Percentiles rank a stretch among this genome's conserved stretches.
Conservation (phyloP, 495 filamentous ascomycete species). For the Physcia stellaris region DNA sequence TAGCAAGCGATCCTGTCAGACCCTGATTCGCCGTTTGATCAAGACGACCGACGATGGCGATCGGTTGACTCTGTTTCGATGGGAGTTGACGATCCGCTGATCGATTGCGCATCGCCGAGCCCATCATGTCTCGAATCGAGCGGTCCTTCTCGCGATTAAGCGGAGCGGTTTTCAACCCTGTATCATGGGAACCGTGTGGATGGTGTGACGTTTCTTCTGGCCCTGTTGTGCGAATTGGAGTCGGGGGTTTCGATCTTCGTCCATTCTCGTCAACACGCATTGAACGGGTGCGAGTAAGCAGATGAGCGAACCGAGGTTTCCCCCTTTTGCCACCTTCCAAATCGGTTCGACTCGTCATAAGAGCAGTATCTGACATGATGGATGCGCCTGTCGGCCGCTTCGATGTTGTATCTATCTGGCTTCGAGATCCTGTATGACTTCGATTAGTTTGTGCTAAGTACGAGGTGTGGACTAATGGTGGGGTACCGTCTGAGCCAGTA, state of each 20-base stretch:
- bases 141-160: constrained; percentile 42
- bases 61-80: constrained; percentile 6
- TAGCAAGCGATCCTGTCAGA: constrained; percentile 8
- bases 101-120: constrained; percentile 42
- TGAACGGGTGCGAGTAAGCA: constrained; percentile 56
- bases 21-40: constrained; percentile 5
- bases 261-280: constrained; percentile 39
- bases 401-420: background rate
- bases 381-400: constrained; percentile 8
- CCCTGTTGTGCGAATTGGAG: constrained; percentile 8
- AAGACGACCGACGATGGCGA: background rate
- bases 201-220: constrained; percentile 6
- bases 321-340: constrained; percentile 21
- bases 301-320: constrained; percentile 38
- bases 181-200: constrained; percentile 1
- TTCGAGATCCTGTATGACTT: background rate
- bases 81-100: constrained; percentile 46
- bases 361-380: constrained; percentile 3
- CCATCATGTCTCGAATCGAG: constrained; percentile 49
- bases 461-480: background rate
- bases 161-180: constrained; percentile 42
- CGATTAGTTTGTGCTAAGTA: background rate
- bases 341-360: constrained; percentile 7
- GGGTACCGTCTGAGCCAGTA: constrained; percentile 5
- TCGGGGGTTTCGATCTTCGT: constrained; percentile 24